Evolutionary conservation across 1,284 basidiomycete species (phyloP), one percentile per base, ranked within the genome.

Genomic region (Trametes polyzona): DNA sequence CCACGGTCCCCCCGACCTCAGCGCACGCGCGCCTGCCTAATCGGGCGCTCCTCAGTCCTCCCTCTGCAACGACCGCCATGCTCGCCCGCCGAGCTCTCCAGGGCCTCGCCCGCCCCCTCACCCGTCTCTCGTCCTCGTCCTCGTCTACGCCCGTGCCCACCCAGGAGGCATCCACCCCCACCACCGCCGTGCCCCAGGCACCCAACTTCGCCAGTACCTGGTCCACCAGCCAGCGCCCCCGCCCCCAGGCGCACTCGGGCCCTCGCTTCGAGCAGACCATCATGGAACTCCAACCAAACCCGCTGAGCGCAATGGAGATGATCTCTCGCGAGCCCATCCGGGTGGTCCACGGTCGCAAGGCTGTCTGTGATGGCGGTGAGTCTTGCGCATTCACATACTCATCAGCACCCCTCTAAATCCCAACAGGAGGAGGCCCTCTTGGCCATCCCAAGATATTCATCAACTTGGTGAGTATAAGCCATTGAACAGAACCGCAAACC

Each of bases 361-460:
- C 93, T 3, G 82, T 87, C 51, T 99, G 96, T 71, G 95, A 99
- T 73, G 96, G 96, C 65, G 95, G 95, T 96, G 67, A 69, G 92
- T 76, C 4, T 36, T n/a, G n/a, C n/a, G n/a, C n/a, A 4, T 14
- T 12, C 26, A 9, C 27, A 3, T 54, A 2, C 37, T 40, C 47
- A 12, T 6, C 10, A 14, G 11, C 11, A 30, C 36, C 16, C 11
- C 17, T 41, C 49, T 51, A 26, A 30, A 9, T 52, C 56, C 29
- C 36, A 14, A 14, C 64, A 98, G 96, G 96, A 74, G 88, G 87
- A 73, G 96, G 96, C n/a, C 86, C 96, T 47, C 83, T 99, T 30
- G 96, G 96, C 43, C 96, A 99, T 73, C 96, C 96, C 14, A 95
- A 94, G 80, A 88, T 98, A 64, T 98, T 86, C 72, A 96, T 98